Base-by-base conservation (phyloP, 345 rosid species). In the Sisymbrium irio region DNA sequence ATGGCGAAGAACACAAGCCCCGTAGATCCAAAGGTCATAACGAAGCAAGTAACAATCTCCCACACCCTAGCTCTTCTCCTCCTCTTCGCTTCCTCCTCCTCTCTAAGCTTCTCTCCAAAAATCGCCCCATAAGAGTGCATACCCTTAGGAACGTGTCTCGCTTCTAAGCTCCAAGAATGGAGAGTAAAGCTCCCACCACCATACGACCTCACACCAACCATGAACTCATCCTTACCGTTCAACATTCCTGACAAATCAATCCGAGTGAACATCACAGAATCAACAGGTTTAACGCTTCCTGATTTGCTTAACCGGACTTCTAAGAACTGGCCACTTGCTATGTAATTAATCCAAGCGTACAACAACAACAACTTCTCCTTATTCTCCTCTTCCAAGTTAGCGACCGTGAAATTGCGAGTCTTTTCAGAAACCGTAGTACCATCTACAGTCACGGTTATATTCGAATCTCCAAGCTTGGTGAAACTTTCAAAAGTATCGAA, bases 271-370 rank as follows among this genome's bases (percentile, higher is more conserved):
- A 51, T 12, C 17, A 85, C 18, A 19, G 91, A 82, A 81, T 72
- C 83, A 30, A 78, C 68, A 1, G 90, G 87, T 41, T 81, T 80
- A 17, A 41, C 51, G 57, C 66, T 72, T 18, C 83, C 73, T 47
- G 71, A 82, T 49, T 78, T 80, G 75, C 85, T 82, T 84, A 94
- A 60, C 70, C 87, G 59, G 22, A 91, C 87, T 71, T 91, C 95
- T 36, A 91, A 44, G 36, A 87, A 82, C 78, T 80, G 82, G 1
- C 91, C 84, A 44, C 86, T 50, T 0, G 90, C 89, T 51, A 76
- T 79, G 67, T 89, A 94, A 70, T 89, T 89, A 55, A 94, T 78
- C 93, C 86, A 88, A 68, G 86, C 81, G 58, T 77, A 84, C 78
- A 89, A 32, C 57, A 69, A 54, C 35, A 33, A 54, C 35, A 33